Percentiles rank a stretch among this genome's conserved stretches.
Conservation (phyloP, 345 rosid genomes). For the Theobroma cacao region DNA sequence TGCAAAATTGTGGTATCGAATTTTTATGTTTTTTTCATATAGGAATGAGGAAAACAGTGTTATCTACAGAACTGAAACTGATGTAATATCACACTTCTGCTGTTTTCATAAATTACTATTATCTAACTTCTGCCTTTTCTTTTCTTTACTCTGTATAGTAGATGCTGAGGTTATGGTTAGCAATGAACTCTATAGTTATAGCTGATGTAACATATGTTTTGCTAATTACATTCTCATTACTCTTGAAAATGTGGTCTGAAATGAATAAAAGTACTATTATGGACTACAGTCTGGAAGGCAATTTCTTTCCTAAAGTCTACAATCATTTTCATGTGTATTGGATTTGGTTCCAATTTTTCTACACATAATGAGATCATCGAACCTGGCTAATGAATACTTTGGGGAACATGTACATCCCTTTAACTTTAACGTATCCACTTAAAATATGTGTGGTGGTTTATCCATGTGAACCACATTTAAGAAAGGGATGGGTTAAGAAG, state of each 20-base stretch:
- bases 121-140: not conserved
- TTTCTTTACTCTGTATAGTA: not conserved
- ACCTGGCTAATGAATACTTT: not conserved
- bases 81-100: not conserved
- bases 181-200: not conserved
- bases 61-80: not conserved
- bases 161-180: not conserved
- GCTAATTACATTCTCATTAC: not conserved
- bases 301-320: not conserved
- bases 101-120: not conserved
- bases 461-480: not conserved
- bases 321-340: not conserved
- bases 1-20: not conserved
- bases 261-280: not conserved
- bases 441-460: not conserved
- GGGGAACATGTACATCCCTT: not conserved
- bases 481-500: not conserved
- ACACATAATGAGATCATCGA: not conserved
- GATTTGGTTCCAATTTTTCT: not conserved
- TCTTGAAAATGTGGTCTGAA: not conserved
- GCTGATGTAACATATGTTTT: not conserved
- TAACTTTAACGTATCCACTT: not conserved
- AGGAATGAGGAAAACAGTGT: not conserved
- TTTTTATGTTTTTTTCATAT: not conserved
- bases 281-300: not conserved